Evolutionary conservation across 331 rosid genomes (phyloP).

Genomic region (Quercus lobata): DNA sequence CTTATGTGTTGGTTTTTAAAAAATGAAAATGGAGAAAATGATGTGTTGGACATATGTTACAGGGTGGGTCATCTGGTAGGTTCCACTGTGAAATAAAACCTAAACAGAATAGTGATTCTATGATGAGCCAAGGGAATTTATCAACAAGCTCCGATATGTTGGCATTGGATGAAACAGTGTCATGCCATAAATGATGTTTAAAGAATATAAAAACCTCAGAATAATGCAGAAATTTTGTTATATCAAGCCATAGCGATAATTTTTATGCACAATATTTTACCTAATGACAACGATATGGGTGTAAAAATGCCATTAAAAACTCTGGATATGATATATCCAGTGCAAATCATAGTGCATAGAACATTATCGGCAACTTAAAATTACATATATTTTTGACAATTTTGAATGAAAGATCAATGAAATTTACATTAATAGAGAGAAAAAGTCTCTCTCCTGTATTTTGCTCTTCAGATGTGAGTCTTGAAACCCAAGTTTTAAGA

Average conservation of each 20-base stretch:
- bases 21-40: too few relatives aligned
- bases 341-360: neutral
- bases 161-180: neutral
- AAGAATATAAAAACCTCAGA: neutral
- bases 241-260: neutral
- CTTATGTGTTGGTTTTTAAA: neutral
- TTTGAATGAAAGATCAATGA: neutral
- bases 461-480: neutral
- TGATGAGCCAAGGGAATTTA: neutral
- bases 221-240: neutral
- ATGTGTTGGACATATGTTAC: too few relatives aligned
- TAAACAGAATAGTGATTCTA: neutral
- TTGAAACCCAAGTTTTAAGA: neutral
- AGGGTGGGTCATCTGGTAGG: neutral
- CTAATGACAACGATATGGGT: neutral
- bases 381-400: neutral
- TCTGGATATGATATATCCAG: neutral
- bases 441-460: neutral
- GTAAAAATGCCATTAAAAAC: neutral
- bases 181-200: neutral
- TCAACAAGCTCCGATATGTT: neutral
- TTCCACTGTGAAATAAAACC: neutral
- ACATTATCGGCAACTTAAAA: neutral
- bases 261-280: neutral
- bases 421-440: neutral